Base-by-base conservation (phyloP, 208 protist genomes). In the Herpetomonas tarakana region DNA sequence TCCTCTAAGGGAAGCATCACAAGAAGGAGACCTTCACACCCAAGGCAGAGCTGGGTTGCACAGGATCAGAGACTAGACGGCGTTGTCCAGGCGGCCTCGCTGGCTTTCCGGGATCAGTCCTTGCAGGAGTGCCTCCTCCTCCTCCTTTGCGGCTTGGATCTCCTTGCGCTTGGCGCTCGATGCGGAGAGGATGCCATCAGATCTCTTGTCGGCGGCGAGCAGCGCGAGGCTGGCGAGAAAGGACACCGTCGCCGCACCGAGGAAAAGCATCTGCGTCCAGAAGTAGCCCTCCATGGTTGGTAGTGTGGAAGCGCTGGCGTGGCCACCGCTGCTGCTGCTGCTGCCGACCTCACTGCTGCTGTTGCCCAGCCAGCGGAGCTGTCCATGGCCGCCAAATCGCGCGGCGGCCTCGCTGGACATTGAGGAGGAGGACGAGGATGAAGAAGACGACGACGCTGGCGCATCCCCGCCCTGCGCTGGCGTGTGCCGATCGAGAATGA, bases 241-340 rank as follows among this genome's bases (percentile, higher is more conserved):
- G 4, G 83, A 71, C 1, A 84, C 47, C 9, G 55, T 19, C 9
- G 76, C 73, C 6, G 73, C 72, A 19, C 58, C 58, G 2, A 87
- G 58, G 60, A 91, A 89, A 2, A 92, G 65, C 41, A 73, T 30
- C 52, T 86, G 74, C 1, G 83, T 78, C 73, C 67, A 72, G 63
- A 76, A 50, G 69, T 82, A 95, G 1, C 81, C 88, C 26, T 80
- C 56, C 19, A 91, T 52, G 12, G 70, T 61, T 2, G 88, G 83
- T n/a, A 88, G 54, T 3, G 46, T 44, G 6, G 26, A 19, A 46
- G 39, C 26, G 6, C 26, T 31, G 0, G 18, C 1, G n/a, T 21
- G 3, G 14, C 4, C 24, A 26, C 21, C 12, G 21, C 12, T 63
- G 44, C 1, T 49, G 45, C 39, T 77, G 60, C 28, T 46, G 38